Evolutionary conservation across 345 rosid species (phyloP).

Genomic region (Aegle marmelos): DNA sequence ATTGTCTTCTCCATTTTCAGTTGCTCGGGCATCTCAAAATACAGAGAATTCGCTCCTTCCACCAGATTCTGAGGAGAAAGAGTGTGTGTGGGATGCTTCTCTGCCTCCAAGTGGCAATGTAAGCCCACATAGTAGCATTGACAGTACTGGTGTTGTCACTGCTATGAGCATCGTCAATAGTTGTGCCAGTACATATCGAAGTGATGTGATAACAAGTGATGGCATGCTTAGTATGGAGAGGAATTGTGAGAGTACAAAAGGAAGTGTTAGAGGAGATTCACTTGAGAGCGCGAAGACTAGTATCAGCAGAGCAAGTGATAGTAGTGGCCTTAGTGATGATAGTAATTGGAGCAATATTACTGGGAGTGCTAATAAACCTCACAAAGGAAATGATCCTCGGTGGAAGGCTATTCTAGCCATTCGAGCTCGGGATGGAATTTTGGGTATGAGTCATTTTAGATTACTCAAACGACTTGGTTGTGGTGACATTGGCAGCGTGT

Average conservation of each 20-base stretch:
- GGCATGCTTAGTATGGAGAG: conserved; percentile 71
- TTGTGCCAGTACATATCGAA: conserved; percentile 50
- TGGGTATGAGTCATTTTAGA: conserved; percentile 96
- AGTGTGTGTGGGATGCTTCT: conserved; percentile 97
- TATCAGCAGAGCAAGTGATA: conserved; percentile 75
- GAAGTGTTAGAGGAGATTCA: conserved; percentile 68
- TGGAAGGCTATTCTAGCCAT: conserved; percentile 94
- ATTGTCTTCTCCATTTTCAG: conserved; percentile 51
- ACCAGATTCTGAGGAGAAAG: conserved; percentile 73
- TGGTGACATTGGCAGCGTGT: conserved; percentile 98
- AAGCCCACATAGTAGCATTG: conserved; percentile 87
- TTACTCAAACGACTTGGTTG: conserved; percentile 92
- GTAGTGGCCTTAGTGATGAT: conserved; percentile 89
- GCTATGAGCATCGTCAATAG: conserved; percentile 91
- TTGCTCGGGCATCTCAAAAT: conserved; percentile 62
- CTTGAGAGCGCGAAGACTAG: conserved; percentile 87
- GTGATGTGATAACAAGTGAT: conserved; percentile 70
- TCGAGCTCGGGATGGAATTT: conserved; percentile 75
- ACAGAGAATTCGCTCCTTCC: conserved; percentile 55
- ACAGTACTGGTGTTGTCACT: conserved; percentile 59
- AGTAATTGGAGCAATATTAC: conserved; percentile 95
- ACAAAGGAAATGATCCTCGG: conserved; percentile 96
- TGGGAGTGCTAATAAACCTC: conserved; percentile 89
- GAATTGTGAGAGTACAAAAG: conserved; percentile 61
- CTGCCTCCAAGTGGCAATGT: conserved; percentile 90